Conservation (phyloP, 495 filamentous ascomycete genomes). For the Darksidea phi region DNA sequence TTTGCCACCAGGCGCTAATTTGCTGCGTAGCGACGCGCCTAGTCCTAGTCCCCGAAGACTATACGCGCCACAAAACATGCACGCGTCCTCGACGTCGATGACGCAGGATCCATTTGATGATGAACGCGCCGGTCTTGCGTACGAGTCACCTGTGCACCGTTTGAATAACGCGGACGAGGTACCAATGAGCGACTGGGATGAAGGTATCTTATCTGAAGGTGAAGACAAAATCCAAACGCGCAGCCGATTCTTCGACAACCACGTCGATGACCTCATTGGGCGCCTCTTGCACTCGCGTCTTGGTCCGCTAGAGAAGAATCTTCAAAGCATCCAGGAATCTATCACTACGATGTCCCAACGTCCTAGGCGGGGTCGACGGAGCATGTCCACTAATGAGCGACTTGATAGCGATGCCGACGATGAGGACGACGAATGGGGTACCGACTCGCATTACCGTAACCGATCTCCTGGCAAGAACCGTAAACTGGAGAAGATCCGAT, state of each 20-base stretch:
- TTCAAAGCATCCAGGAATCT: conserved; percentile 67
- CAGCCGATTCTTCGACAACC: conserved; percentile 79
- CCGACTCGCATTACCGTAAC: conserved; percentile 51
- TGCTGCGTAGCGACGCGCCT: conserved; percentile 60
- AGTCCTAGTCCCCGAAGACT: conserved; percentile 68
- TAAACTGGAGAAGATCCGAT: conserved; percentile 79
- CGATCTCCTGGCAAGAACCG: conserved; percentile 70
- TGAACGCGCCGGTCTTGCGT: conserved; percentile 49
- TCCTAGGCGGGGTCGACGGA: conserved; percentile 26
- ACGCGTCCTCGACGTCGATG: conserved; percentile 30
- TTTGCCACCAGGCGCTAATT: conserved; percentile 28
- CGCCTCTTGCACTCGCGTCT: conserved; percentile 73
- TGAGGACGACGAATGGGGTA: conserved; percentile 72
- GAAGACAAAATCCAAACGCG: conserved; percentile 75
- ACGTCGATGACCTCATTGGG: conserved; percentile 80
- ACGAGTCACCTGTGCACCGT: conserved; percentile 53
- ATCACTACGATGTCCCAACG: conserved; percentile 24
- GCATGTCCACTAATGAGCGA: conserved; percentile 34
- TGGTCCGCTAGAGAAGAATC: conserved; percentile 71
- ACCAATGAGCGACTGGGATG: conserved; percentile 87
- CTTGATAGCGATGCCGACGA: conserved; percentile 91
- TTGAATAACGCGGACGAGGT: conserved; percentile 64
- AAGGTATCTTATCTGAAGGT: conserved; percentile 76
- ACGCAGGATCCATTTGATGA: conserved; percentile 48
- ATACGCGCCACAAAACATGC: conserved; percentile 18